phyloP scores from a whole-genome alignment of 306 rosid genomes.

The Elaeagnus macrophylla region DNA sequence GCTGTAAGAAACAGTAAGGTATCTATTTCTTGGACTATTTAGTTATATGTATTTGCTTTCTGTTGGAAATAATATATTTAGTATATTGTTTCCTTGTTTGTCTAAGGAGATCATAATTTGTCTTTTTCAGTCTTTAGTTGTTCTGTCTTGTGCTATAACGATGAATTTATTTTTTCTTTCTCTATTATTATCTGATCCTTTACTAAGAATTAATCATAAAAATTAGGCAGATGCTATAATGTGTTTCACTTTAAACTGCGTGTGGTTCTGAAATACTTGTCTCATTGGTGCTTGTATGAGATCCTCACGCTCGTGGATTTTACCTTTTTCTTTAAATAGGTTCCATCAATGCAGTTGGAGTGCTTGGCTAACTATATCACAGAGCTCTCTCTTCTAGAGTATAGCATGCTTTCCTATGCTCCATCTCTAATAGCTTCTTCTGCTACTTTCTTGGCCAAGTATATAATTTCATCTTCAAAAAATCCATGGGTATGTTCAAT shows the following conservation, averaged over 20 bases:
- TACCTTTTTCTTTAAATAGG: slow-evolving; percentile 29
- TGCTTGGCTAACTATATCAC: slow-evolving; percentile 46
- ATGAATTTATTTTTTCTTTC: background rate
- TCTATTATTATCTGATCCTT: background rate
- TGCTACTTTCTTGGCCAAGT: slow-evolving; percentile 58
- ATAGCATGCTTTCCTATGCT: slow-evolving; percentile 38
- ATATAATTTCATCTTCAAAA: slow-evolving; percentile 36
- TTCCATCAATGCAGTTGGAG: slow-evolving; percentile 36
- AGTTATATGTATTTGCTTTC: background rate
- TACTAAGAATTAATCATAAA: background rate
- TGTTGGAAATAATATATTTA: background rate
- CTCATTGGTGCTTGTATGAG: background rate
- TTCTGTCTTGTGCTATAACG: too few relatives aligned
- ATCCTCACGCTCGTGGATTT: background rate
- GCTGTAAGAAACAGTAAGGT: slow-evolving; percentile 48
- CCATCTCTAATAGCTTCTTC: slow-evolving; percentile 64
- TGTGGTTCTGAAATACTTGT: background rate
- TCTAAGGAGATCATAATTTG: too few relatives aligned
- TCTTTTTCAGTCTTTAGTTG: too few relatives aligned
- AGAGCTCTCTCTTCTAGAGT: slow-evolving; percentile 52
- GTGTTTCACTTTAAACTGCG: background rate
- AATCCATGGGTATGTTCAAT: slow-evolving; percentile 56
- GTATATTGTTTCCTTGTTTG: too few relatives aligned
- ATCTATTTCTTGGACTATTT: slow-evolving; percentile 10
- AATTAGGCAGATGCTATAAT: background rate